These are phyloP conservation scores for Fusarium pseudonygamai DNA, from an alignment of 2,329 filamentous ascomycete species.

Conservation along the genomic window DNA sequence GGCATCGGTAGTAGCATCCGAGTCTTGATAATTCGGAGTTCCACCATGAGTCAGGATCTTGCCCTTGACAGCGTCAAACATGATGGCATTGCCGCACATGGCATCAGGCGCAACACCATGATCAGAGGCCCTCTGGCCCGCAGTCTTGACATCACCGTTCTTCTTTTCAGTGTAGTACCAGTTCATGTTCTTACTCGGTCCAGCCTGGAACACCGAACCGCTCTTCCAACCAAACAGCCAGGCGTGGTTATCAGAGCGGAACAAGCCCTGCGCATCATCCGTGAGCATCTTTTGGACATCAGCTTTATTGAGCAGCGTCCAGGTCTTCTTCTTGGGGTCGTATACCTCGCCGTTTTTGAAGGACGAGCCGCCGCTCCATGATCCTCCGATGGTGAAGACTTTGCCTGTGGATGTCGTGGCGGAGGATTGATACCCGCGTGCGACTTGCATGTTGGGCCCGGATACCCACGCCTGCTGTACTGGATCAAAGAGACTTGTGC, in stretches of 20 bases:
- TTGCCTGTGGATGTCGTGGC: slow-evolving; percentile 23
- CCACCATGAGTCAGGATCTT: slow-evolving; percentile 66
- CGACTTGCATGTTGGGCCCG: slow-evolving; percentile 9
- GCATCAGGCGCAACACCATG: slow-evolving; percentile 53
- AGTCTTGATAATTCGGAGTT: slow-evolving; percentile 55
- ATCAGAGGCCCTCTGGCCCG: slow-evolving; percentile 43
- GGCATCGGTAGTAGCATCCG: slow-evolving; percentile 54
- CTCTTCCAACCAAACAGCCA: slow-evolving; percentile 54
- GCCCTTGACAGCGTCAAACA: slow-evolving; percentile 67
- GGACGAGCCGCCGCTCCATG: slow-evolving; percentile 14
- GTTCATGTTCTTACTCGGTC: slow-evolving; percentile 62
- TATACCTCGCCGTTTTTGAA: slow-evolving; percentile 29
- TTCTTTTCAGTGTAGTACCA: slow-evolving; percentile 58
- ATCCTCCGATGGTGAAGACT: slow-evolving; percentile 29
- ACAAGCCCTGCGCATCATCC: slow-evolving; percentile 58
- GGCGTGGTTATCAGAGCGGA: slow-evolving; percentile 47
- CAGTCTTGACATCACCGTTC: slow-evolving; percentile 30
- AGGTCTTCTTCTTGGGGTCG: slow-evolving; percentile 13
- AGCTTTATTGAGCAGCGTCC: slow-evolving; percentile 43
- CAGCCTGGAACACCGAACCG: slow-evolving; percentile 61
- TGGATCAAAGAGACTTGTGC: slow-evolving; percentile 59
- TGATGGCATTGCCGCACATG: slow-evolving; percentile 65
- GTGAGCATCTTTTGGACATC: slow-evolving; percentile 60
- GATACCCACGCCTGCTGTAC: slow-evolving; percentile 13
- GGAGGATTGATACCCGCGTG: slow-evolving; percentile 25